phyloP scores from a whole-genome alignment of 2,329 filamentous ascomycete species.

The Alternaria sp. region DNA sequence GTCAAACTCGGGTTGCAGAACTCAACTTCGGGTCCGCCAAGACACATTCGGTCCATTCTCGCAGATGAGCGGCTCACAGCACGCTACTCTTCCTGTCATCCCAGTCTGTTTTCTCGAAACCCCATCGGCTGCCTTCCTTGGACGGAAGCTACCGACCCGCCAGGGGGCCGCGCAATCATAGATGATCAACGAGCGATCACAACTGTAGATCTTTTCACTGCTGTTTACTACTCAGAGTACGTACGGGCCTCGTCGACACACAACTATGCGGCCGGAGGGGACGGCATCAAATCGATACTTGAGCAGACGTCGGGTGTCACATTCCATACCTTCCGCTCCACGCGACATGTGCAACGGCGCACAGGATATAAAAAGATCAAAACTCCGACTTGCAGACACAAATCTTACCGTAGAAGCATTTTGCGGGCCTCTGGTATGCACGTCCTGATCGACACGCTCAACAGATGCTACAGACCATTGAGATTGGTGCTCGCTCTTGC shows the following conservation, averaged over 20 bases:
- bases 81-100: neutral
- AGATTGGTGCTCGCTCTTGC: slow-evolving; percentile 23
- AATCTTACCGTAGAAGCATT: slow-evolving; percentile 1
- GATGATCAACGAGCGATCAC: slow-evolving; percentile 23
- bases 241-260: neutral
- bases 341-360: slow-evolving; percentile 22
- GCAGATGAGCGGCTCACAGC: slow-evolving; percentile 6
- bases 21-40: slow-evolving; percentile 14
- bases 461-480: slow-evolving; percentile 19
- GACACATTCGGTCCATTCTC: slow-evolving; percentile 9
- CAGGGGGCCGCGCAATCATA: slow-evolving; percentile 32
- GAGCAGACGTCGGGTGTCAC: slow-evolving; percentile 15
- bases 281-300: slow-evolving; percentile 32
- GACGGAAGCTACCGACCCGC: slow-evolving; percentile 33
- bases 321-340: slow-evolving; percentile 10
- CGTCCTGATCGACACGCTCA: slow-evolving; percentile 28
- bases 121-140: slow-evolving; percentile 31
- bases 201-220: slow-evolving; percentile 22
- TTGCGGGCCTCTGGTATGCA: slow-evolving; percentile 8
- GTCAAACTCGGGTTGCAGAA: slow-evolving; percentile 9
- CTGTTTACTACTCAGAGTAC: slow-evolving; percentile 5
- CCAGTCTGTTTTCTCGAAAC: slow-evolving; percentile 7
- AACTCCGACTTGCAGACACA: neutral
- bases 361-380: slow-evolving; percentile 11
- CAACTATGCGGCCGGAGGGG: slow-evolving; percentile 7